phyloP scores from a whole-genome alignment of 352 stramenopile genomes.

The Phytophthora lateralis region DNA sequence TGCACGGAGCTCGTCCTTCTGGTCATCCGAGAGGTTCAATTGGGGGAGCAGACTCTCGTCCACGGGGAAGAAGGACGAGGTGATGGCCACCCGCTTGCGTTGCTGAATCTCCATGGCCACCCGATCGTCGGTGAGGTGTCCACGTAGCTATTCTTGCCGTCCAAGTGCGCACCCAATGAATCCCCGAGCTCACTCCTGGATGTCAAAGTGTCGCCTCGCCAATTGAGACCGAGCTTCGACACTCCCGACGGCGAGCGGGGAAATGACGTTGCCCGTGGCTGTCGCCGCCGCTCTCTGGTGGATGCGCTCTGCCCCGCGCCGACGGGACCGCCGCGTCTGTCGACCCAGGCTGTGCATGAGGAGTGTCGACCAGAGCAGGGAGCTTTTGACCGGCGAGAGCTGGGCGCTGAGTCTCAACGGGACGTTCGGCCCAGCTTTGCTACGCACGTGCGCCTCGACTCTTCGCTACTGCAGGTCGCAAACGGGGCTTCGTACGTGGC shows the following conservation, averaged over 20 bases:
- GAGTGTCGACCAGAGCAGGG: constrained; percentile 6
- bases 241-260: constrained; percentile 18
- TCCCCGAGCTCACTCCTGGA: constrained; percentile 9
- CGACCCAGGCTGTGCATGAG: constrained; percentile 19
- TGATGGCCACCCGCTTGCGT: constrained; percentile 41
- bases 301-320: constrained; percentile 25
- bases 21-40: constrained; percentile 49
- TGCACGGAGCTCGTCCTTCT: constrained; percentile 68
- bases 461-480: constrained; percentile 19
- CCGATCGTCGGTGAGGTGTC: neutral
- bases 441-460: constrained; percentile 38
- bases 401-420: constrained; percentile 25
- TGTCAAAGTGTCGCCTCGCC: neutral
- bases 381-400: constrained; percentile 4
- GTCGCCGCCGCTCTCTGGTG: constrained; percentile 11
- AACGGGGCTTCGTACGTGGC: constrained; percentile 26
- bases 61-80: constrained; percentile 60
- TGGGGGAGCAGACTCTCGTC: constrained; percentile 53
- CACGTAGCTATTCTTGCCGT: neutral
- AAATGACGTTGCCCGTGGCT: constrained; percentile 25
- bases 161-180: constrained; percentile 8
- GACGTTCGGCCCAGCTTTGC: constrained; percentile 30
- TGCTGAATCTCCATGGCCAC: constrained; percentile 36
- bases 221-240: constrained; percentile 5
- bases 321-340: constrained; percentile 26